Evolutionary conservation across 257 asterid genomes (phyloP), one percentile per base, ranked within the genome.

Genomic region (Euphrasia confusa): DNA sequence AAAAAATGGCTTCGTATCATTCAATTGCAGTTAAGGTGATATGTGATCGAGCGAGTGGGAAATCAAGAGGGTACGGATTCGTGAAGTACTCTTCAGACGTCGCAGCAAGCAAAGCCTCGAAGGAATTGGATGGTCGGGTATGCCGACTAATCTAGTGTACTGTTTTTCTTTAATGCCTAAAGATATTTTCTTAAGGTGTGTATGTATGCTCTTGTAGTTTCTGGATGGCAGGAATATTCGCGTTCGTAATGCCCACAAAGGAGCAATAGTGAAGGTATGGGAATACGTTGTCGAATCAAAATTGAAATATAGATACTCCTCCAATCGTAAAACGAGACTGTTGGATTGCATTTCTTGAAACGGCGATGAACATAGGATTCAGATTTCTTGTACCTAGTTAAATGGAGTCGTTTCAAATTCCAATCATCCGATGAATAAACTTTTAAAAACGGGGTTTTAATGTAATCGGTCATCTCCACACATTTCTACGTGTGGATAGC

Each of bases 31-130:
- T 74, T 60, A 90, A 85, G 81, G 95, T 90, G 18, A 83, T 87
- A 64, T 90, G 95, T 68, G 77, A 85, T 58, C 90, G 80, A 33
- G 74, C 24, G 24, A 85, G 88, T 64, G 88, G 96, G 52, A 83
- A 74, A 71, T 87, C 95, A 14, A 85, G 80, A 74, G 97, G 96
- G 59, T 90, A 79, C 18, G 97, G 93, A 64, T 87, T 90, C 69
- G 90, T 87, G 54, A 71, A 72, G 54, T 87, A 72, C 71, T 57
- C 85, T 3, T 63, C 75, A 9, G 83, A 79, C 60, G 58, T 50
- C 26, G 83, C 82, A 7, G 90, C 96, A 28, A 68, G 58, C 77
- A 75, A 80, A 57, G 97, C 97, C 71, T 63, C 85, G 52, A 68
- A 72, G 72, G 90, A 84, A 79, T 80, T 90, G 95, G 67, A 83